These are phyloP conservation scores for Silene noctiflora DNA, from an alignment of 179 eudicot genomes.

Conservation along the genomic window DNA sequence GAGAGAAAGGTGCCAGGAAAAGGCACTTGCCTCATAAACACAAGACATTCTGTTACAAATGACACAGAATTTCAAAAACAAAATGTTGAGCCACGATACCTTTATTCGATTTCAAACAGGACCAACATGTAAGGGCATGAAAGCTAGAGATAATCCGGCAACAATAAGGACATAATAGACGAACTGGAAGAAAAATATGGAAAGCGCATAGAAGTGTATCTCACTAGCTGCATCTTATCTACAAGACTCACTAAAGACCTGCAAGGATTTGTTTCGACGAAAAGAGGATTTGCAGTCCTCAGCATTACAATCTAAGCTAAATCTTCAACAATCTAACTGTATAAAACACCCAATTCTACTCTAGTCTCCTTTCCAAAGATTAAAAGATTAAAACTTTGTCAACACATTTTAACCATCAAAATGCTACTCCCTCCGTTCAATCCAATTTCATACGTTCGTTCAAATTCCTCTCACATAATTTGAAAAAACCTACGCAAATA, in stretches of 20 bases:
- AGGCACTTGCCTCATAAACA: not conserved
- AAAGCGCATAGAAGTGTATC: too few species aligned
- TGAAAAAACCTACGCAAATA: too few species aligned
- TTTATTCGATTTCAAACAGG: not conserved
- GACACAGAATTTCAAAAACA: too few species aligned
- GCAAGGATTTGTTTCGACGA: too few species aligned
- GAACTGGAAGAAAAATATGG: too few species aligned
- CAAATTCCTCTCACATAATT: not conserved
- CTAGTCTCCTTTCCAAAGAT: not conserved
- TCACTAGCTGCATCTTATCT: too few species aligned
- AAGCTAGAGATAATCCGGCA: not conserved
- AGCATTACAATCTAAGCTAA: too few species aligned
- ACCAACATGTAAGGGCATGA: not conserved
- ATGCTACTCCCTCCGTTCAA: not conserved
- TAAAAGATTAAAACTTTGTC: not conserved
- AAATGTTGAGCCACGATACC: not conserved
- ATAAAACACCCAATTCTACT: not conserved
- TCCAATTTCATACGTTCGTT: too few species aligned
- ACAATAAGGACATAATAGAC: not conserved
- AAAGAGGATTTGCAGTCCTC: too few species aligned
- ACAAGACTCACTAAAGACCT: too few species aligned
- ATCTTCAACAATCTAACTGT: not conserved
- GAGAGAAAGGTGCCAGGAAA: too few species aligned
- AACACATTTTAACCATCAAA: not conserved
- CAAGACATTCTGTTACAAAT: not conserved